Evolutionary conservation across 2,329 filamentous ascomycete species (phyloP).

Genomic region (Pseudogymnoascus sp.): DNA sequence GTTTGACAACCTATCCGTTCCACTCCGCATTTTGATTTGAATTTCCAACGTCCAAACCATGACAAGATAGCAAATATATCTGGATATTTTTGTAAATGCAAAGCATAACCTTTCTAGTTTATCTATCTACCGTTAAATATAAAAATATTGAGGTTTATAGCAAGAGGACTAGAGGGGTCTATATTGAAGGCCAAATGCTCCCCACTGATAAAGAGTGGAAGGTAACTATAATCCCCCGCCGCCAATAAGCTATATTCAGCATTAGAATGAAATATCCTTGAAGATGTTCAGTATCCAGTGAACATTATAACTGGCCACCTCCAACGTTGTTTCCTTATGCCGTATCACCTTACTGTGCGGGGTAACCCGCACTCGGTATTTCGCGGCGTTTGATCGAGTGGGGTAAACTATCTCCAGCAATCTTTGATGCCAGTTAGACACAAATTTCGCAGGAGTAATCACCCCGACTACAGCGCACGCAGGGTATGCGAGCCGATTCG

Average conservation of each 20-base stretch:
- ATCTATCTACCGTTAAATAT: not conserved
- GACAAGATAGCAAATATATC: not conserved
- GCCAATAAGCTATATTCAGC: not conserved
- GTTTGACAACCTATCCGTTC: not conserved
- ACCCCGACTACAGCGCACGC: not conserved
- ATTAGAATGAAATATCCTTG: not conserved
- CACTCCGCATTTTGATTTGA: not conserved
- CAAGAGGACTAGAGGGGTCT: not conserved
- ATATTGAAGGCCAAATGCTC: not conserved
- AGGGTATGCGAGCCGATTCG: not conserved
- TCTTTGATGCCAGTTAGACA: not conserved
- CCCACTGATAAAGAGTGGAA: not conserved
- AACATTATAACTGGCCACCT: not conserved
- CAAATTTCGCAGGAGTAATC: not conserved
- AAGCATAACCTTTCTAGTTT: not conserved
- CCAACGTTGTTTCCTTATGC: not conserved
- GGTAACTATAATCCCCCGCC: not conserved
- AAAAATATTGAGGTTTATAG: not conserved
- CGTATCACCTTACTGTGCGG: not conserved
- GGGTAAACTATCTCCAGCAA: not conserved
- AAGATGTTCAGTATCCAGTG: not conserved
- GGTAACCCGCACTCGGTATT: not conserved
- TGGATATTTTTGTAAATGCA: not conserved
- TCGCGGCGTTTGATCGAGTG: not conserved
- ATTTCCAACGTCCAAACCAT: not conserved